These are phyloP conservation scores for Daucus carota DNA, from an alignment of 129 eudicot species.

Conservation along the genomic window DNA sequence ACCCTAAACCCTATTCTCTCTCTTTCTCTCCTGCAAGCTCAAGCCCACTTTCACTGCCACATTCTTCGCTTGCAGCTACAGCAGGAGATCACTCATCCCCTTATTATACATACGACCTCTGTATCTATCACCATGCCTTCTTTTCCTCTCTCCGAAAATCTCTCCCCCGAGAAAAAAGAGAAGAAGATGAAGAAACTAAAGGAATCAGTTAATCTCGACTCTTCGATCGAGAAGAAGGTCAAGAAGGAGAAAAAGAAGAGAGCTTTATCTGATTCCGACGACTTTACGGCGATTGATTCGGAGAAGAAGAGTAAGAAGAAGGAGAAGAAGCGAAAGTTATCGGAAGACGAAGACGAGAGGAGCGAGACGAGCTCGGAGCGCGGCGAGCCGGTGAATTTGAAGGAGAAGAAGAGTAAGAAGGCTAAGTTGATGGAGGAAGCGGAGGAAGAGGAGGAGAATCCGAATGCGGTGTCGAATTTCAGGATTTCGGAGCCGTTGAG, in stretches of 20 bases:
- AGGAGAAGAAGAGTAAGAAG: constrained; percentile 48
- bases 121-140: neutral
- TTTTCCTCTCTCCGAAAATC: neutral
- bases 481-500: constrained; percentile 66
- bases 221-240: neutral
- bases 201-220: neutral
- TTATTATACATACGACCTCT: neutral
- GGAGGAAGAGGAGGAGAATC: constrained; percentile 42
- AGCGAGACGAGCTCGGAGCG: constrained; percentile 69
- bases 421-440: constrained; percentile 16
- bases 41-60: constrained; percentile 5
- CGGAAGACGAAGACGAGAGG: constrained; percentile 38
- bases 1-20: neutral
- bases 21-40: constrained; percentile 8
- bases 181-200: neutral
- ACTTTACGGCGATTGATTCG: neutral
- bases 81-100: neutral
- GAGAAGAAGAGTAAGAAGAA: constrained; percentile 33
- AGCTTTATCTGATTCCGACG: neutral
- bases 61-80: constrained; percentile 1
- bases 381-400: constrained; percentile 49
- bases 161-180: constrained; percentile 6
- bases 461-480: constrained; percentile 62
- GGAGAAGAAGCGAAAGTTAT: constrained; percentile 56
- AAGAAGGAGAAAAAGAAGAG: constrained; percentile 1